These are phyloP conservation scores for Powellomyces hirtus DNA, from an alignment of 192 early-diverging fungal genomes.

Conservation along the genomic window DNA sequence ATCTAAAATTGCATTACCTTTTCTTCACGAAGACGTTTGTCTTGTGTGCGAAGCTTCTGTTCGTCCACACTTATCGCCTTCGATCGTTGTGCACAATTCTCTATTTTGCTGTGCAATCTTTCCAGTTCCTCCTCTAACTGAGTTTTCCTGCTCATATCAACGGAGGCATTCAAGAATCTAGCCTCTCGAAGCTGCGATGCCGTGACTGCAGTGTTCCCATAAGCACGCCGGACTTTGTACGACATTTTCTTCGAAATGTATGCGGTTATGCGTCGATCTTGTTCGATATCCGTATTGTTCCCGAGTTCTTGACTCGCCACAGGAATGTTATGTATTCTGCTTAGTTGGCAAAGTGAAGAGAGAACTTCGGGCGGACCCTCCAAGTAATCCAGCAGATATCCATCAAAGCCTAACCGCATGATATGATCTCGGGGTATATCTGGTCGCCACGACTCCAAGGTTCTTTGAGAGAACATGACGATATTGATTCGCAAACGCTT, in stretches of 20 bases:
- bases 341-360: constrained; percentile 60
- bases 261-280: constrained; percentile 4
- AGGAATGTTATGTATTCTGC: constrained; percentile 52
- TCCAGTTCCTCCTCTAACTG: constrained; percentile 26
- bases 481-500: constrained; percentile 49
- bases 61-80: constrained; percentile 32
- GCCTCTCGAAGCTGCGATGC: neutral
- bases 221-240: constrained; percentile 27
- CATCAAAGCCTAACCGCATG: constrained; percentile 64
- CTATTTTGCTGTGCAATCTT: constrained; percentile 31
- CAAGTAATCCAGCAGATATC: constrained; percentile 71
- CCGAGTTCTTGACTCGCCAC: neutral
- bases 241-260: constrained; percentile 24
- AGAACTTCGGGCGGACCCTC: constrained; percentile 68
- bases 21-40: constrained; percentile 37
- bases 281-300: constrained; percentile 1
- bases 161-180: constrained; percentile 21
- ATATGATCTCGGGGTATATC: constrained; percentile 33
- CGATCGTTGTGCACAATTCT: constrained; percentile 17
- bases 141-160: constrained; percentile 40
- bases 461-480: constrained; percentile 6
- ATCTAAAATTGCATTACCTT: constrained; percentile 39
- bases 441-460: constrained; percentile 2
- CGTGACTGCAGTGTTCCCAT: constrained; percentile 31
- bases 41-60: constrained; percentile 36